phyloP scores from a whole-genome alignment of 1,139 yeast genomes.

The Kodamaea sp. region DNA sequence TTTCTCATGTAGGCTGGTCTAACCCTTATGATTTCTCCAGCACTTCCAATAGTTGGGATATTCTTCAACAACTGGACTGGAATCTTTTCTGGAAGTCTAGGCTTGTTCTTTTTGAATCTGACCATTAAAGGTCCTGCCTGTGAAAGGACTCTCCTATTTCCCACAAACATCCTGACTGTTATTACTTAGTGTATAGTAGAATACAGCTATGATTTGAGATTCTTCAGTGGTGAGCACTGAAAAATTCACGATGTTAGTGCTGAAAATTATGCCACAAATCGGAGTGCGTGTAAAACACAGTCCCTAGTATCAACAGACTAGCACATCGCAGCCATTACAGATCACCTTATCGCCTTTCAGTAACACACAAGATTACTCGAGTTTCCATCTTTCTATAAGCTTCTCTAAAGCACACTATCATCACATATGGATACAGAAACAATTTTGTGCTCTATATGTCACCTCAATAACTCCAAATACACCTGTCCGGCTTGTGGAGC shows the following conservation, averaged over 20 bases:
- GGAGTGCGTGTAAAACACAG: conserved; percentile 4
- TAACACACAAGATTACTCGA: too few species aligned
- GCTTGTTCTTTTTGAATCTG: conserved; percentile 14
- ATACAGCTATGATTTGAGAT: too few species aligned
- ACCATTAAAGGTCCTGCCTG: conserved; percentile 13
- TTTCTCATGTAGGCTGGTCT: conserved; percentile 84
- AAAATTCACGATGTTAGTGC: conserved; percentile 7
- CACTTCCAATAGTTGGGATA: conserved; percentile 58
- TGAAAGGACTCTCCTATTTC: conserved; percentile 9
- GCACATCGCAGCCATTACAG: conserved; percentile 7
- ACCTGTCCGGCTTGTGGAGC: conserved; percentile 81
- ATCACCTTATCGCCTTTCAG: too few species aligned
- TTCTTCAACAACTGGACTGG: conserved; percentile 73
- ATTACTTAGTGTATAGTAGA: too few species aligned
- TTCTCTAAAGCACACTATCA: too few species aligned
- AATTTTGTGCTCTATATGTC: conserved; percentile 53
- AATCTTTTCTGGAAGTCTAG: conserved; percentile 39
- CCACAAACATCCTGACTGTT: conserved; percentile 7
- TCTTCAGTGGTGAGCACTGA: conserved; percentile 1
- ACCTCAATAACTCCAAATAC: conserved; percentile 52
- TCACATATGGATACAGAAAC: conserved; percentile 13
- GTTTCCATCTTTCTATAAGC: too few species aligned
- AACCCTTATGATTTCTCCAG: conserved; percentile 77
- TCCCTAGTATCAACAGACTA: not conserved
- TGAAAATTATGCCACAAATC: conserved; percentile 5